Percentiles rank a stretch among this genome's conserved stretches.
Evolutionary conservation across 176 grass and related monocot genomes (phyloP).

Genomic region (Cymbopogon citratus): DNA sequence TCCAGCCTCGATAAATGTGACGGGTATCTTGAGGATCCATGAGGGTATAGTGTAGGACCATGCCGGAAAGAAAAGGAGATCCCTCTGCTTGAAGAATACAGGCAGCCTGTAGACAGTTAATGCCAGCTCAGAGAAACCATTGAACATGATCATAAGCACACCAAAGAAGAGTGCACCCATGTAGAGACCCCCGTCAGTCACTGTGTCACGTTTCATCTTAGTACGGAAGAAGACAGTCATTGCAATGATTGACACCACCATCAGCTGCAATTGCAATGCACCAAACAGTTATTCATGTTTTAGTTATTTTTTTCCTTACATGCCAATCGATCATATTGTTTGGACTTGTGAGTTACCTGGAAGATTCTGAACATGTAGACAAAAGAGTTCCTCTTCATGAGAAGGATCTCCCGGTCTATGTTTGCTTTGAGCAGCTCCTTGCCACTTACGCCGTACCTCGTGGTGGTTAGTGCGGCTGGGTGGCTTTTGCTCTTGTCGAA

Average conservation of each 20-base stretch:
- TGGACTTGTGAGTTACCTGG: conserved; percentile 41
- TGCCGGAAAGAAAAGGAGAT: too few species aligned
- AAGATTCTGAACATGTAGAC: conserved; percentile 76
- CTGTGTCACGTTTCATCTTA: conserved; percentile 46
- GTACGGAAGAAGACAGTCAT: conserved; percentile 91
- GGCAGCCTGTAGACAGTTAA: too few species aligned
- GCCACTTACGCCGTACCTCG: conserved; percentile 54
- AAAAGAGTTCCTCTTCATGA: conserved; percentile 98
- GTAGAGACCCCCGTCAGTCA: conserved; percentile 46
- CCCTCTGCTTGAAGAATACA: too few species aligned
- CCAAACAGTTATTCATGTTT: conserved; percentile 1
- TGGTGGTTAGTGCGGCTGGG: conserved; percentile 69
- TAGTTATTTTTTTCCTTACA: neutral
- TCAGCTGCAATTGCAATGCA: conserved; percentile 48
- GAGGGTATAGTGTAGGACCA: too few species aligned
- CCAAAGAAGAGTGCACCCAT: conserved; percentile 50
- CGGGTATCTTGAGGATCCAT: too few species aligned
- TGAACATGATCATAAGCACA: too few species aligned
- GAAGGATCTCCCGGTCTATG: conserved; percentile 65
- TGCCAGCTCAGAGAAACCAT: too few species aligned
- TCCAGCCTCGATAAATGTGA: too few species aligned
- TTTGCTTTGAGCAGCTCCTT: conserved; percentile 78
- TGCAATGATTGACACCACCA: conserved; percentile 48
- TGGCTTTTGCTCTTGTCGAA: conserved; percentile 72
- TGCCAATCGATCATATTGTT: neutral